Evolutionary conservation across 805 yeast genomes (phyloP).

Genomic region (Spathaspora sp.): DNA sequence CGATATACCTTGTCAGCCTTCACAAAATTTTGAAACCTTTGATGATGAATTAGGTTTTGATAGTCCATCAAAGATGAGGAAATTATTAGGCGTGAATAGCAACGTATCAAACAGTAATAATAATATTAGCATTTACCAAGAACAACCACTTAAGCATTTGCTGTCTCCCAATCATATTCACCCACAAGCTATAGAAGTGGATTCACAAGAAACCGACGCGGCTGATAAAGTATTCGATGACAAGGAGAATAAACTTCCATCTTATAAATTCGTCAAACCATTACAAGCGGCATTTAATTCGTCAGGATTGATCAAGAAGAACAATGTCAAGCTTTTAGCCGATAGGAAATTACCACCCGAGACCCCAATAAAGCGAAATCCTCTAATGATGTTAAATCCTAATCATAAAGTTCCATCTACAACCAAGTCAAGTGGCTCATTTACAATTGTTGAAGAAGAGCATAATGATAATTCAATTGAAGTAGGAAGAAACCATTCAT

Average conservation of each 20-base stretch:
- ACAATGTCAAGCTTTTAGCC: constrained; percentile 14
- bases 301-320: constrained; percentile 63
- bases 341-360: constrained; percentile 37
- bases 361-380: constrained; percentile 42
- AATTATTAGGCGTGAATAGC: constrained; percentile 14
- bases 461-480: constrained; percentile 32
- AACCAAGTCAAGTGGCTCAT: background rate
- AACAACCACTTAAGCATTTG: background rate
- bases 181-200: background rate
- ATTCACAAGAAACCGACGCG: background rate
- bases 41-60: constrained; percentile 25
- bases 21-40: constrained; percentile 12
- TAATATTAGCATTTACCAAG: constrained; percentile 17
- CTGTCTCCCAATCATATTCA: background rate
- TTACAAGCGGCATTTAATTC: constrained; percentile 80
- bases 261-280: constrained; percentile 73
- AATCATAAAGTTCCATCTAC: constrained; percentile 3
- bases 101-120: constrained; percentile 4
- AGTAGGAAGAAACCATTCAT: constrained; percentile 31
- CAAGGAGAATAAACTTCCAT: constrained; percentile 34
- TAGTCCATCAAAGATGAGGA: constrained; percentile 29
- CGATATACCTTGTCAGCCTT: background rate
- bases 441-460: background rate
- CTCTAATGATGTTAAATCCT: constrained; percentile 31
- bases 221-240: constrained; percentile 17